Percentiles rank a stretch among this genome's conserved stretches.
phyloP scores from a whole-genome alignment of 2,329 filamentous ascomycete species.

The Tolypocladium cylindrosporum region DNA sequence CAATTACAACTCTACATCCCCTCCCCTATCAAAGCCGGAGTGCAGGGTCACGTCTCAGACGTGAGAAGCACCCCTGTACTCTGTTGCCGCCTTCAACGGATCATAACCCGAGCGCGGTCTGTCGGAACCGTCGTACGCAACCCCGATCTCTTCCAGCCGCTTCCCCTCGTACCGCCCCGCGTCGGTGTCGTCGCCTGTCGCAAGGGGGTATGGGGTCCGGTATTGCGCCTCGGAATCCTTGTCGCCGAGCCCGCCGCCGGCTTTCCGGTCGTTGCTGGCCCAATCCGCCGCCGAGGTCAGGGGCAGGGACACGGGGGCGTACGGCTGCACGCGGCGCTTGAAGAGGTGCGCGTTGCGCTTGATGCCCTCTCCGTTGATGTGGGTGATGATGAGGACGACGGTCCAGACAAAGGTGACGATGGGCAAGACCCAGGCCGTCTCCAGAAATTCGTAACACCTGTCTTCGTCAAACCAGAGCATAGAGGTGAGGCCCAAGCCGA shows the following conservation, averaged over 20 bases:
- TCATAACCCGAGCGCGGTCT: not conserved
- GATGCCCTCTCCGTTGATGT: conserved; percentile 10
- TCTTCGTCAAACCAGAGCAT: conserved; percentile 12
- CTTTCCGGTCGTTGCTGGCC: not conserved
- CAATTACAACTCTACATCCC: too few species aligned
- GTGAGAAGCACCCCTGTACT: not conserved
- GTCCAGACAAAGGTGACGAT: conserved; percentile 23
- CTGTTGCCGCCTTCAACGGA: conserved; percentile 1
- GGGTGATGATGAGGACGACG: conserved; percentile 20
- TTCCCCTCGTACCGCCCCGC: not conserved
- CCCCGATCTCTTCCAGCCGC: not conserved
- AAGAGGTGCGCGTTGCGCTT: conserved; percentile 2
- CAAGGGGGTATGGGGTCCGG: not conserved
- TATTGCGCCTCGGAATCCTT: not conserved
- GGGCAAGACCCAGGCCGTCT: conserved; percentile 21
- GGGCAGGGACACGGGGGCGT: conserved; percentile 6
- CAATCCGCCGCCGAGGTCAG: conserved; percentile 1
- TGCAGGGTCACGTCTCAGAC: not conserved
- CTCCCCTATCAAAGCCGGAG: not conserved
- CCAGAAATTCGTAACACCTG: conserved; percentile 10
- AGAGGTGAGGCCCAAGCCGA: conserved; percentile 17
- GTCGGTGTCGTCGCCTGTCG: not conserved
- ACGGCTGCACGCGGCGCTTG: conserved; percentile 5
- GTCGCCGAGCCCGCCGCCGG: not conserved
- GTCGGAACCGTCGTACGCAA: not conserved